Evolutionary conservation across 306 rosid species (phyloP).

Genomic region (Quercus cerris): DNA sequence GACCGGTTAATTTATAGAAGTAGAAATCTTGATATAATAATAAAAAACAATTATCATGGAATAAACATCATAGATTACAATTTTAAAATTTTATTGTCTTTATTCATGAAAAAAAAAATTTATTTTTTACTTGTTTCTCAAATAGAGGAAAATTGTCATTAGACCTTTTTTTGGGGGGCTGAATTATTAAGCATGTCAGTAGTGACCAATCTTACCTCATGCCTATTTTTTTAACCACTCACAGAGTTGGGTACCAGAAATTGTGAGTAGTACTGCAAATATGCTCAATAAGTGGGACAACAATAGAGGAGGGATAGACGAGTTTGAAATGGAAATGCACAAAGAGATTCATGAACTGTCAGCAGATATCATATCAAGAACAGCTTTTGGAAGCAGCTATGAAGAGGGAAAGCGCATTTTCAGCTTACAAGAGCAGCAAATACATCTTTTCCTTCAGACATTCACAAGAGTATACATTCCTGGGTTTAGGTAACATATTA

Average conservation of each 20-base stretch:
- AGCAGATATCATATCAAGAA: constrained; percentile 65
- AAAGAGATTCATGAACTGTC: constrained; percentile 54
- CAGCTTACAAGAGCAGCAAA: constrained; percentile 62
- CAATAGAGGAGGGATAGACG: constrained; percentile 44
- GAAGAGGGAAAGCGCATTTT: constrained; percentile 72
- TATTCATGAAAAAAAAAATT: no score
- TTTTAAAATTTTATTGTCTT: no score
- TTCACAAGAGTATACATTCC: constrained; percentile 60
- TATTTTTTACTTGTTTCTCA: no score
- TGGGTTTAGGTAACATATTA: constrained; percentile 57
- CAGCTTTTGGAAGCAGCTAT: constrained; percentile 73
- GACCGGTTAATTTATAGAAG: no score
- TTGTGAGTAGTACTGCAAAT: constrained; percentile 47
- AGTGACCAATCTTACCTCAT: no score
- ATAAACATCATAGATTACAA: no score
- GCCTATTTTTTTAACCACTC: not conserved
- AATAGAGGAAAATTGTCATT: no score
- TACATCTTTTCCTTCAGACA: constrained; percentile 49
- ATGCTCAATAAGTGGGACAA: constrained; percentile 61
- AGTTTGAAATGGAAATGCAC: constrained; percentile 59
- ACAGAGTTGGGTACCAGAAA: constrained; percentile 74
- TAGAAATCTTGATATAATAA: no score
- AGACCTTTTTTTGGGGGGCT: no score
- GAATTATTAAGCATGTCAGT: no score
- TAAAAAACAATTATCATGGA: no score